Base-by-base conservation (phyloP, 2,329 filamentous ascomycete genomes). In the Botrytis squamosa region DNA sequence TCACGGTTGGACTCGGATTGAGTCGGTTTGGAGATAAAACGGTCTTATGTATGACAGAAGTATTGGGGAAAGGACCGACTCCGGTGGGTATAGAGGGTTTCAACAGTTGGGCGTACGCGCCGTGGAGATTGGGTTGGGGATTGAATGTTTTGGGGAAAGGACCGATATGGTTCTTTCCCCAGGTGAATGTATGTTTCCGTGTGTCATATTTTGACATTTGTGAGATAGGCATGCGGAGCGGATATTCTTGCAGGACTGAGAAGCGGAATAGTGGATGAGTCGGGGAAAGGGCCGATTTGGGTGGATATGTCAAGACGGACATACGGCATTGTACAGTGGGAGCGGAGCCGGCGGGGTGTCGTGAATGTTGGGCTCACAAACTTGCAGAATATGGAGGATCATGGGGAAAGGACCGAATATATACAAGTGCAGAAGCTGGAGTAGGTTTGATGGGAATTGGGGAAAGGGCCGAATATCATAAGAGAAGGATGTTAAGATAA, bases 391-490 rank as follows among this genome's bases (percentile, higher is more conserved):
- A 36, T 67, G 33, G 44, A 67, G 46, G 64, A 10, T 25, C 64
- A 67, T 4, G 64, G 64, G 64, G 64, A 67, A 67, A 67, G 65
- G 46, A 67, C 65, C 65, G 46, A 67, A 40, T 67, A 52, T 67
- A 38, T 29, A 44, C 9, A n/a, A 42, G 9, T 68, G 65, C 46
- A 29, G 33, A 29, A 29, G 29, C 25, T 42, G 36, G 36, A 40
- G 36, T 68, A 67, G 7, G 8, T 20, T 52, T 36, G 14, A 38
- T n/a, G 44, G 44, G 14, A 20, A 16, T 44, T 52, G 44, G 20
- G 33, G 20, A 36, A 49, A 52, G 10, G 64, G 25, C 44, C 20
- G 22, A 66, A 66, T 36, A 4, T 20, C 0, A 16, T 20, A 22
- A 20, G 14, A 10, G n/a, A n/a, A n/a, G 20, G 14, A 0, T 16